These are phyloP conservation scores for Lipomyces japonicus DNA, from an alignment of 805 yeast genomes.

Conservation along the genomic window DNA sequence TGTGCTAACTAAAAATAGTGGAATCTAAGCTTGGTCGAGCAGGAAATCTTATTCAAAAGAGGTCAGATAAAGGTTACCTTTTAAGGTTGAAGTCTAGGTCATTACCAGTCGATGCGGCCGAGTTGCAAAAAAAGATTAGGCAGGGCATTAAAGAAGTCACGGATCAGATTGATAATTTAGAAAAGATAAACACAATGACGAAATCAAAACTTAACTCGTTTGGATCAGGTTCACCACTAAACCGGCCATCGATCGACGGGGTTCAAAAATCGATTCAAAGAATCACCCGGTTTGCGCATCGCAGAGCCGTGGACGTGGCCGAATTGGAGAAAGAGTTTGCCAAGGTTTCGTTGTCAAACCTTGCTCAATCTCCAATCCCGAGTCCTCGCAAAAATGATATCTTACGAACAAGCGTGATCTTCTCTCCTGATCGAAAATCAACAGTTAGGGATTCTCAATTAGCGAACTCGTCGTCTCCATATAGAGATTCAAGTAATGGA, in stretches of 20 bases:
- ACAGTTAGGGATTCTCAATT: no score
- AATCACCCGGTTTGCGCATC: slow-evolving; percentile 18
- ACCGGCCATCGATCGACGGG: slow-evolving; percentile 16
- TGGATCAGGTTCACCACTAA: background rate
- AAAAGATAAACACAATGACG: slow-evolving; percentile 12
- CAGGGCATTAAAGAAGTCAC: slow-evolving; percentile 1
- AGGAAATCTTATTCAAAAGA: slow-evolving; percentile 10
- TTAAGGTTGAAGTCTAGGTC: slow-evolving; percentile 10
- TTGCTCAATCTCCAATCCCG: background rate
- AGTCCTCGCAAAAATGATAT: background rate
- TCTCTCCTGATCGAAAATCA: background rate
- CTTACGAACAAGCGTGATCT: background rate
- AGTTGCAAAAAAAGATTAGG: slow-evolving; percentile 19
- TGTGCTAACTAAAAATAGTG: no score
- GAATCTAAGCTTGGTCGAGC: slow-evolving; percentile 6
- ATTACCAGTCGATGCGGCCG: slow-evolving; percentile 19
- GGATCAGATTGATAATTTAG: slow-evolving; percentile 12
- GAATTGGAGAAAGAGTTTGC: slow-evolving; percentile 7
- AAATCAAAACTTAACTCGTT: slow-evolving; percentile 17
- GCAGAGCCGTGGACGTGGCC: slow-evolving; percentile 15
- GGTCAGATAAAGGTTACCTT: slow-evolving; percentile 11
- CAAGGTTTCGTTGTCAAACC: background rate
- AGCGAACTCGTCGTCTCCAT: no score
- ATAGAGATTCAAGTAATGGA: no score
- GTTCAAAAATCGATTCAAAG: slow-evolving; percentile 19